Base-by-base conservation (phyloP, 306 rosid genomes). In the Castanospermum australe region DNA sequence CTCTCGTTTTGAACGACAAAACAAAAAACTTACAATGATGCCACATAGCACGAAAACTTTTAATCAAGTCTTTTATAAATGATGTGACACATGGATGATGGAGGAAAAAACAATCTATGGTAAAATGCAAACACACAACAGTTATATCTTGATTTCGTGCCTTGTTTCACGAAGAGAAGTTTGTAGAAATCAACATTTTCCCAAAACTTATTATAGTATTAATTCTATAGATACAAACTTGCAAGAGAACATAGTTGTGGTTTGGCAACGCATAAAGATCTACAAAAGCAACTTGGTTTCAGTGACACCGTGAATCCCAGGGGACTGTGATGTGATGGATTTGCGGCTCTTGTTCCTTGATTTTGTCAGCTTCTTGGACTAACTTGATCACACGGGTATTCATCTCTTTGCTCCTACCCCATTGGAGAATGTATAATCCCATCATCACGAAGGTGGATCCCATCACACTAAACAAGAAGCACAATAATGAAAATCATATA, bases 331-430 rank as follows among this genome's bases (percentile, higher is more conserved):
- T 55, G 66, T 35, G 77, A 22, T 82, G 84, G 39, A 69, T 35
- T 13, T 79, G 84, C 9, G 82, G 61, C 63, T 77, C 90, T 68
- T 76, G 88, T 41, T 63, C 86, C 77, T 83, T 84, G 79, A 48
- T 52, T 51, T 68, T 83, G 61, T 80, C 75, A 39, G 81, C 30
- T 47, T 85, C 85, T 77, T 87, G 85, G 48, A 65, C 75, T 42
- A 71, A 11, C 69, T 80, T 80, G 17, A 60, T 35, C 65, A 56
- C 55, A 15, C 65, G 51, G 6, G 28, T 85, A 85, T 83, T 82
- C 92, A 81, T 85, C 75, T 90, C 95, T 41, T 79, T 85, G 36
- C 83, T 88, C 86, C 88, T 90, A 6, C 95, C 95, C 92, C 95
- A 88, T 0, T 88, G 88, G 28, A 90, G 88, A 77, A 88, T 81